Evolutionary conservation across 2,329 filamentous ascomycete genomes (phyloP), one percentile per base, ranked within the genome.

Genomic region (Trichoderma hamatum): DNA sequence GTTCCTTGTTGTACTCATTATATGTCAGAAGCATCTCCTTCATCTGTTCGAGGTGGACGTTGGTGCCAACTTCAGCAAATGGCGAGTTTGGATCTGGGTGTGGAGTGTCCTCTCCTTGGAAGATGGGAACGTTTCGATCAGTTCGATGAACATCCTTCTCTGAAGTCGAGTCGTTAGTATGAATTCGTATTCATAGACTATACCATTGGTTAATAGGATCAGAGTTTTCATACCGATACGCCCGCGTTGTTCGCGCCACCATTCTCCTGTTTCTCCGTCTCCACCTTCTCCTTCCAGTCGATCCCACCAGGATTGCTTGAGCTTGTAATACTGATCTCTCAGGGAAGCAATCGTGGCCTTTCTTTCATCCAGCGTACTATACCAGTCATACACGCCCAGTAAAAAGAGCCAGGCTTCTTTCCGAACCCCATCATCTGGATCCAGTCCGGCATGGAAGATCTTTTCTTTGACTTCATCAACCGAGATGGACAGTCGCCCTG

Each of bases 21-120:
- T 99, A 99, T 0, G 96, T 98, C 21, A 99, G 86, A 0, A 99
- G 89, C 92, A 99, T 97, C 78, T 99, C 96, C 82, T 99, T 99
- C 88, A 99, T 92, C 82, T 99, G 96, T 80, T 99, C 96, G 72
- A 99, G 87, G 79, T 99, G 96, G 6, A 97, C 94, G 75, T 99
- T 99, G 58, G 96, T 99, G 71, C 96, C 96, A 4, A 90, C 88
- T 55, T 94, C 92, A 14, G 95, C 93, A 79, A 98, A 99, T 0
- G 96, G 95, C 0, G 95, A 98, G 71, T 95, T 92, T 0, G 96
- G 96, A 75, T 99, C 96, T 0, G 96, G 96, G 77, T 99, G 96
- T 9, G 96, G 95, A 51, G 94, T 96, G 76, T 98, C 96, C 80
- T 99, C 96, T 71, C 96, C 96, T 10, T 93, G 91, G 78, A 99